Conservation (phyloP, 768 basidiomycete genomes). For the Suillus fuscotomentosus region DNA sequence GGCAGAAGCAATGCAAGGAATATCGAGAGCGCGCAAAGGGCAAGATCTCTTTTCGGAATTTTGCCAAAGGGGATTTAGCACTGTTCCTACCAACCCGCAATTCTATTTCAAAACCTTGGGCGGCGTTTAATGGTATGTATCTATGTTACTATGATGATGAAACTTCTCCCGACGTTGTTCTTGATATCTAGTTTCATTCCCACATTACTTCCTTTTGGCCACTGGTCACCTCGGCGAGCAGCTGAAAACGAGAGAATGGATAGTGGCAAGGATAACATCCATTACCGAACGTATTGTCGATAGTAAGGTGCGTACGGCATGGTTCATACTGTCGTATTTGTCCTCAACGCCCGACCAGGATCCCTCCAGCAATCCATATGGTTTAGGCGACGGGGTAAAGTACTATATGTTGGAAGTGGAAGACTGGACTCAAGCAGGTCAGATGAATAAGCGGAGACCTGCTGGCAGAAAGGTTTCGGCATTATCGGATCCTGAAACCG, state of each 20-base stretch:
- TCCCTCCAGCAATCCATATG: conserved; percentile 84
- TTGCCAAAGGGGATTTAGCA: conserved; percentile 92
- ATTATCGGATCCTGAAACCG: conserved; percentile 38
- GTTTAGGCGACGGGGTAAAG: conserved; percentile 84
- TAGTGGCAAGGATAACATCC: conserved; percentile 88
- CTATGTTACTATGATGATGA: background rate
- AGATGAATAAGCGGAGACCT: conserved; percentile 55
- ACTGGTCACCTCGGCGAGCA: conserved; percentile 86
- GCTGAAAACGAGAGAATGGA: conserved; percentile 90
- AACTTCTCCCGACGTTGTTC: conserved; percentile 28
- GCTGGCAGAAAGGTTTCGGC: conserved; percentile 50
- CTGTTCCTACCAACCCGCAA: conserved; percentile 95
- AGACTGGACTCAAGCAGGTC: conserved; percentile 82
- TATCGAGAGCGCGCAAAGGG: conserved; percentile 95
- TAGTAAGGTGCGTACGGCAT: conserved; percentile 52
- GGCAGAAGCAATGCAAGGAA: conserved; percentile 96
- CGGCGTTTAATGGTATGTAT: conserved; percentile 90
- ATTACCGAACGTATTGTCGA: conserved; percentile 86
- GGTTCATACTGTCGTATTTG: background rate
- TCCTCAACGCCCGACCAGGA: conserved; percentile 46
- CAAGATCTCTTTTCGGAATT: conserved; percentile 95
- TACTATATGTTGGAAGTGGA: conserved; percentile 94
- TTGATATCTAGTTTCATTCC: conserved; percentile 75
- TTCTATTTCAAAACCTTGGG: conserved; percentile 93
- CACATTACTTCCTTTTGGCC: conserved; percentile 94